Percentiles rank a stretch among this genome's conserved stretches.
Conservation (phyloP, 1,284 basidiomycete genomes). For the Caloboletus inedulis region DNA sequence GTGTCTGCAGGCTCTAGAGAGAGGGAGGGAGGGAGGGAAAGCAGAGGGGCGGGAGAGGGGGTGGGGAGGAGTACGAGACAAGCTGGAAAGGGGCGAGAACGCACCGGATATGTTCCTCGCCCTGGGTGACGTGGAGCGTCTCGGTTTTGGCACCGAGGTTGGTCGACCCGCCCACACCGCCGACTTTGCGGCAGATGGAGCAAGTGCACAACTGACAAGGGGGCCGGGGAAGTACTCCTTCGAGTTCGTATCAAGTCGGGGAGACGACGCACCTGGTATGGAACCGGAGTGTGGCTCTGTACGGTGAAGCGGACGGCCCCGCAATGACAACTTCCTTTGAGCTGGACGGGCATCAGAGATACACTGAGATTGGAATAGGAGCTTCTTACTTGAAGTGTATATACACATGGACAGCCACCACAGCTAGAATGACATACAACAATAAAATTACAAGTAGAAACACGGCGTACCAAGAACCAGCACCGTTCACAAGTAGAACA, state of each 20-base stretch:
- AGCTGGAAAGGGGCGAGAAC: background rate
- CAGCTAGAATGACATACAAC: background rate
- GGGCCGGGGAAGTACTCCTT: background rate
- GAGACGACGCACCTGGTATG: constrained; percentile 47
- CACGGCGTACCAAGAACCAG: background rate
- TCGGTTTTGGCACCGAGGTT: constrained; percentile 52
- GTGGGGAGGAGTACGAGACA: too few species aligned
- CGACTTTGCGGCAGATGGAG: constrained; percentile 64
- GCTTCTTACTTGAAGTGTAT: background rate
- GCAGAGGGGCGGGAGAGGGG: background rate
- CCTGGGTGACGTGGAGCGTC: constrained; percentile 46
- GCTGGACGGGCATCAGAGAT: constrained; percentile 46
- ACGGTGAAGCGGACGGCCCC: constrained; percentile 54
- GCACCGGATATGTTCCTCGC: constrained; percentile 51
- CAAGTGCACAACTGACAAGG: constrained; percentile 49
- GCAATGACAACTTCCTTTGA: constrained; percentile 61
- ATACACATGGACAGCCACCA: background rate
- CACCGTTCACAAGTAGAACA: constrained; percentile 65
- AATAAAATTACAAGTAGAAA: background rate
- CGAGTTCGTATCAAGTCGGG: background rate
- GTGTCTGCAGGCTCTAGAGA: too few species aligned
- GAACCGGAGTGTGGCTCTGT: constrained; percentile 52
- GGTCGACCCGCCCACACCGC: constrained; percentile 56
- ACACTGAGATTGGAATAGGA: background rate
- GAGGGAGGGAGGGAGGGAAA: too few species aligned